Conservation (phyloP, 352 stramenopile genomes). For the Elongisporangium undulatum region DNA sequence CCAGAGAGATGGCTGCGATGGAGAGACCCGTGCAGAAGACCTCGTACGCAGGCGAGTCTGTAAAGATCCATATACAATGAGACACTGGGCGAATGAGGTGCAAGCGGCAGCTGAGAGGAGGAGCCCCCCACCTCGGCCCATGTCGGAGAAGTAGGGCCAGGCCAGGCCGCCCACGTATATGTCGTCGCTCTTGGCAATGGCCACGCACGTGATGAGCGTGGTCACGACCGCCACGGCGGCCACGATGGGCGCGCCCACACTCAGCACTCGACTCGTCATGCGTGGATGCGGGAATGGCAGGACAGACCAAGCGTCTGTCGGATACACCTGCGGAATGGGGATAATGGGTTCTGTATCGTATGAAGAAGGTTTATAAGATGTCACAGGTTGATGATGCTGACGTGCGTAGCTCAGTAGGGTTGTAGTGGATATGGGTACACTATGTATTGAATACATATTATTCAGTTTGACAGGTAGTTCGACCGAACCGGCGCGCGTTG, state of each 20-base stretch:
- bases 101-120: background rate
- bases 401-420: background rate
- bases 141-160: constrained; percentile 59
- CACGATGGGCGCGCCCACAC: constrained; percentile 18
- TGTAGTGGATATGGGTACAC: background rate
- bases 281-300: background rate
- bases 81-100: background rate
- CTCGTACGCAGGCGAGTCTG: constrained; percentile 29
- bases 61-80: background rate
- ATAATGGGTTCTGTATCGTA: background rate
- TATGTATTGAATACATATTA: background rate
- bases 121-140: constrained; percentile 22
- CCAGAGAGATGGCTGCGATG: constrained; percentile 23
- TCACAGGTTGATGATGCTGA: background rate
- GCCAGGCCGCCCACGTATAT: constrained; percentile 39
- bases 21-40: constrained; percentile 32
- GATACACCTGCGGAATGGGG: background rate
- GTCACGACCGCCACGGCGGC: constrained; percentile 19
- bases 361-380: background rate
- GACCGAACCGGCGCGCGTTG: background rate
- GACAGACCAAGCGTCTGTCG: background rate
- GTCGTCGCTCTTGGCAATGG: constrained; percentile 26
- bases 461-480: background rate
- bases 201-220: constrained; percentile 41
- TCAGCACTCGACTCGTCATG: background rate